A percentile compares a stretch with the other conserved stretches of the same genome.
Conservation (phyloP, 108 stramenopile species). For the Skeletonema costatum region DNA sequence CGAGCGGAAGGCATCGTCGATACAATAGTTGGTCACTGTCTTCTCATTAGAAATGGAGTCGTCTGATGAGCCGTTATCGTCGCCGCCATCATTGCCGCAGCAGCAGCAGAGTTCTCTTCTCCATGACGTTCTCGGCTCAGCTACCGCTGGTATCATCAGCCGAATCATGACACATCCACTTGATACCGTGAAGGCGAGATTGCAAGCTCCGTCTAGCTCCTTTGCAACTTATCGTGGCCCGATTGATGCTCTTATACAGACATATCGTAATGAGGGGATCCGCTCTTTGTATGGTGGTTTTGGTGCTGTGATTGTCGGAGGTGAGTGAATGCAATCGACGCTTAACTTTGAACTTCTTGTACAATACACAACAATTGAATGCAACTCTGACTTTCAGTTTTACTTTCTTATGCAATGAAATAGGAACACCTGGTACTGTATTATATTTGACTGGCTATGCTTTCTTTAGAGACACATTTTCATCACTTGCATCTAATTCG, state of each 20-base stretch:
- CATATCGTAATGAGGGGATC: conserved; percentile 84
- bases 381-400: neutral
- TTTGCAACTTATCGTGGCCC: conserved; percentile 57
- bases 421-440: conserved; percentile 92
- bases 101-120: neutral
- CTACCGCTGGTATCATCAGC: conserved; percentile 77
- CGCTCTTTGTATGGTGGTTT: conserved; percentile 93
- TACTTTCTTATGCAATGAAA: neutral
- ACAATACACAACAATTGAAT: neutral
- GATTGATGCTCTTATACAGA: conserved; percentile 62
- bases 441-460: conserved; percentile 95
- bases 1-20: neutral
- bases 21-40: too few relatives aligned
- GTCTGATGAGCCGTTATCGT: neutral
- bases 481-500: conserved; percentile 9
- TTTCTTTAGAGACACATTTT: conserved; percentile 62
- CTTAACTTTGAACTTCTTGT: neutral
- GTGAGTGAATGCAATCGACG: neutral
- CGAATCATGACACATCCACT: conserved; percentile 78
- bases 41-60: neutral
- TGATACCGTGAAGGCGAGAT: conserved; percentile 76
- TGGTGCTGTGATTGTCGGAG: conserved; percentile 83
- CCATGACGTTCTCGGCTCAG: conserved; percentile 70
- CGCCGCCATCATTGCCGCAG: conserved; percentile 1
- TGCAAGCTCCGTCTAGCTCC: conserved; percentile 43